Conservation (phyloP, 371 early-diverging fungal species). For the Vairimorpha necatrix region DNA sequence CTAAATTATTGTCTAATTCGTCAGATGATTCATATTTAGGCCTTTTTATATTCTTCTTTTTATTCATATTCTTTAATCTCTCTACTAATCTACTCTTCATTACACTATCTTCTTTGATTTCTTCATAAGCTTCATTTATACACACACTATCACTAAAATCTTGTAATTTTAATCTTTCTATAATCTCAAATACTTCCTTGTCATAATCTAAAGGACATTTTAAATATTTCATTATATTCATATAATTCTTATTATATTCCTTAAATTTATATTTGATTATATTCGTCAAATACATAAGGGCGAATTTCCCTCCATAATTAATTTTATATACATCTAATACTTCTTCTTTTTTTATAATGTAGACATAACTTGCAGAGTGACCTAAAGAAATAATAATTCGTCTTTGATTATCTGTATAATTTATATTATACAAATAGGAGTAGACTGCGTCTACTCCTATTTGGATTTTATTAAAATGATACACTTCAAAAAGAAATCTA, state of each 20-base stretch:
- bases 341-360: constrained; percentile 11
- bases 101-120: constrained; percentile 25
- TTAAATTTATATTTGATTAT: constrained; percentile 46
- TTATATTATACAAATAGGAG: constrained; percentile 55
- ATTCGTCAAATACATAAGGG: constrained; percentile 49
- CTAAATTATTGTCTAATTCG: neutral
- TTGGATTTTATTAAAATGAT: constrained; percentile 55
- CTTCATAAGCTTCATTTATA: constrained; percentile 20
- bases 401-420: neutral
- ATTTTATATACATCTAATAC: constrained; percentile 60
- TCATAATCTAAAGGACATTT: constrained; percentile 47
- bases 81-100: constrained; percentile 28
- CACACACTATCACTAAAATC: constrained; percentile 40
- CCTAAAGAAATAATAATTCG: constrained; percentile 33
- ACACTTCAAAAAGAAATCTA: constrained; percentile 54
- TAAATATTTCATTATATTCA: constrained; percentile 37
- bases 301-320: constrained; percentile 57
- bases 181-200: constrained; percentile 49
- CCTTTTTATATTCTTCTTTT: constrained; percentile 17
- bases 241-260: constrained; percentile 44
- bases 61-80: constrained; percentile 7
- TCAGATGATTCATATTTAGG: neutral
- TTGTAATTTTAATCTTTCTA: constrained; percentile 40
- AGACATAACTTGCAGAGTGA: constrained; percentile 19
- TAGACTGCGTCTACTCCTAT: constrained; percentile 61